A percentile compares a stretch with the other conserved stretches of the same genome.
Conservation (phyloP, 2,329 filamentous ascomycete genomes). For the Pseudogymnoascus verrucosus region DNA sequence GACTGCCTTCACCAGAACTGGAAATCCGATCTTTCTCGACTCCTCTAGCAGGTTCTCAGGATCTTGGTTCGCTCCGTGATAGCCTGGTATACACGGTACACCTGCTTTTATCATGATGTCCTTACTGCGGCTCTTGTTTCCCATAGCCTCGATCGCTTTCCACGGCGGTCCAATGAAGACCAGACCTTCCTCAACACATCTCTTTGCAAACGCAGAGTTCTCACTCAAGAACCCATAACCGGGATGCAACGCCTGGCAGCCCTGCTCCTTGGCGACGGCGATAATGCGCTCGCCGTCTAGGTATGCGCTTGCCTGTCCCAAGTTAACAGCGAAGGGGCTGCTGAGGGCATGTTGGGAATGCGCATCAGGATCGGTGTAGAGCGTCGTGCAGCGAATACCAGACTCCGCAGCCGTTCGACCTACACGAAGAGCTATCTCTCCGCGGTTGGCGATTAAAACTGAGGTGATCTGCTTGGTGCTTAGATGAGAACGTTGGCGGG, state of each 20-base stretch:
- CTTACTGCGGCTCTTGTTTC: constrained; percentile 86
- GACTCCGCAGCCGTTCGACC: constrained; percentile 79
- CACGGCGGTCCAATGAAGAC: constrained; percentile 90
- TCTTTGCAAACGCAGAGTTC: constrained; percentile 81
- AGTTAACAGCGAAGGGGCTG: constrained; percentile 73
- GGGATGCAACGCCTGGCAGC: constrained; percentile 86
- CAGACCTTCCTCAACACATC: constrained; percentile 82
- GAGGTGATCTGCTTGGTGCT: constrained; percentile 53
- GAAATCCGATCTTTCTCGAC: constrained; percentile 62
- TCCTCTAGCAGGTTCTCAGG: constrained; percentile 52
- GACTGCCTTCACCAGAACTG: constrained; percentile 72
- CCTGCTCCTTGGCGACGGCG: constrained; percentile 72
- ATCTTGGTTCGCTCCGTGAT: constrained; percentile 81
- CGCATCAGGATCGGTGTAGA: constrained; percentile 91
- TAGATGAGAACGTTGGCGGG: constrained; percentile 4
- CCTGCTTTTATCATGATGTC: constrained; percentile 95
- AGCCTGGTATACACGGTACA: constrained; percentile 92
- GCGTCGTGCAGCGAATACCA: constrained; percentile 85
- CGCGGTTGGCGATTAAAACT: constrained; percentile 91
- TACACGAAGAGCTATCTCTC: constrained; percentile 92
- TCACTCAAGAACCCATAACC: constrained; percentile 95
- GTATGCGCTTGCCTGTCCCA: constrained; percentile 78
- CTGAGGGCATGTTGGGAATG: constrained; percentile 79
- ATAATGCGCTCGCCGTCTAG: constrained; percentile 93
- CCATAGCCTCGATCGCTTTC: constrained; percentile 79